Conservation (phyloP, 1,284 basidiomycete genomes). For the Peniophora sp. region DNA sequence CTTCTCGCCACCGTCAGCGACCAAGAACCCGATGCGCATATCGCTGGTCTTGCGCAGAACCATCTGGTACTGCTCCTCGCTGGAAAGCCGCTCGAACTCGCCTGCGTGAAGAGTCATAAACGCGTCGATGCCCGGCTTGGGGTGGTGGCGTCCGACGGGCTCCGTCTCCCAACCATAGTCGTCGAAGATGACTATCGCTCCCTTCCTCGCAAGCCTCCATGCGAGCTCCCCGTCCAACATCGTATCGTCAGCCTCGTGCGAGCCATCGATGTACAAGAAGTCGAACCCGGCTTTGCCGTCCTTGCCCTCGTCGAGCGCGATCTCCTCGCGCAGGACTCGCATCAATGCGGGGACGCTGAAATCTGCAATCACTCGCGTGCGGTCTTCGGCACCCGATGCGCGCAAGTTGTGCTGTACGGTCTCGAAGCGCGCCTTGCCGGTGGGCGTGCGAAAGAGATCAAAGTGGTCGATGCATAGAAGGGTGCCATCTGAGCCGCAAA, state of each 20-base stretch:
- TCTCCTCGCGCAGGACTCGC: slow-evolving; percentile 25
- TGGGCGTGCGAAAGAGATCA: slow-evolving; percentile 41
- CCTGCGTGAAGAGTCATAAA: slow-evolving; percentile 43
- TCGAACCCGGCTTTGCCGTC: slow-evolving; percentile 34
- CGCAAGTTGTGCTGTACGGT: slow-evolving; percentile 40
- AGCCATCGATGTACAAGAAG: slow-evolving; percentile 54
- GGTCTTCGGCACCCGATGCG: slow-evolving; percentile 27
- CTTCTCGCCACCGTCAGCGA: slow-evolving; percentile 10
- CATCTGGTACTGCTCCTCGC: slow-evolving; percentile 38
- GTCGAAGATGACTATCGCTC: slow-evolving; percentile 48
- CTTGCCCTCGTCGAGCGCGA: slow-evolving; percentile 31
- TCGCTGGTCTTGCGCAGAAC: slow-evolving; percentile 38
- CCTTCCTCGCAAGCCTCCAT: slow-evolving; percentile 45
- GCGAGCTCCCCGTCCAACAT: slow-evolving; percentile 50
- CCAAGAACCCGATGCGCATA: slow-evolving; percentile 49
- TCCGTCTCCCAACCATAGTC: slow-evolving; percentile 49
- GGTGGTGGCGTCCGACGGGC: slow-evolving; percentile 43
- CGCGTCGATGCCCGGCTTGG: slow-evolving; percentile 46
- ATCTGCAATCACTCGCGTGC: slow-evolving; percentile 35
- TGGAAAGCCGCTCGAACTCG: slow-evolving; percentile 36
- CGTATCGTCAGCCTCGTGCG: slow-evolving; percentile 51
- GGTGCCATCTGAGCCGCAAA: slow-evolving; percentile 35
- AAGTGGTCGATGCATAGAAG: slow-evolving; percentile 53
- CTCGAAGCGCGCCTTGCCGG: slow-evolving; percentile 36
- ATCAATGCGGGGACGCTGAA: slow-evolving; percentile 50